These are phyloP conservation scores for Dissoconium aciculare DNA, from an alignment of 2,329 filamentous ascomycete species.

Conservation along the genomic window DNA sequence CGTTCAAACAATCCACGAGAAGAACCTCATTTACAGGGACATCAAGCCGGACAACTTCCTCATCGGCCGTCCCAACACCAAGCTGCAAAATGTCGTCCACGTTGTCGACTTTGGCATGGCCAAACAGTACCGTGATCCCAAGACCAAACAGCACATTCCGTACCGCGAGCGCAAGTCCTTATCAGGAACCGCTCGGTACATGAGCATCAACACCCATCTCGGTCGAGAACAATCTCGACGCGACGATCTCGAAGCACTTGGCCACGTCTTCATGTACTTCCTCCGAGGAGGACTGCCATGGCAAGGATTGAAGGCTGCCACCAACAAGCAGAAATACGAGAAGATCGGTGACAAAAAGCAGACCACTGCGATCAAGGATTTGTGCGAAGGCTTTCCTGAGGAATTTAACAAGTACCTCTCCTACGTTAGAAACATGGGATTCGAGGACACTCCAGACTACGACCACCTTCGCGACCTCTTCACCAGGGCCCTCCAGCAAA, in stretches of 20 bases:
- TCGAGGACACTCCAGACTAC: conserved; percentile 97
- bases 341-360: conserved; percentile 99
- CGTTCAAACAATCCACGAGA: conserved; percentile 91
- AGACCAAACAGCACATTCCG: conserved; percentile 97
- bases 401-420: conserved; percentile 97
- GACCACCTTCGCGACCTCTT: conserved; percentile 94
- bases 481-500: conserved; percentile 87
- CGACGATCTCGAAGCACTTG: conserved; percentile 81
- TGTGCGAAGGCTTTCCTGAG: conserved; percentile 92
- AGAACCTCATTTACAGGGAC: conserved; percentile 97
- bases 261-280: conserved; percentile 58
- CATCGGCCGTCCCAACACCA: conserved; percentile 80
- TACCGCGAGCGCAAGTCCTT: conserved; percentile 94
- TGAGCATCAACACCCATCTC: conserved; percentile 99
- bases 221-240: conserved; percentile 90
- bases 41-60: conserved; percentile 99
- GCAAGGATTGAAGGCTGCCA: conserved; percentile 39
- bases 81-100: conserved; percentile 94
- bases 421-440: conserved; percentile 93
- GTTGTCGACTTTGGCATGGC: conserved; percentile 99
- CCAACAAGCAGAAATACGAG: conserved; percentile 66
- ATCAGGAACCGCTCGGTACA: conserved; percentile 92
- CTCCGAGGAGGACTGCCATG: conserved; percentile 50
- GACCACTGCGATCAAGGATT: conserved; percentile 88
- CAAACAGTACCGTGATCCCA: conserved; percentile 96